Conservation (phyloP, 1,139 yeast species). For the Hyphopichia khmerensis region DNA sequence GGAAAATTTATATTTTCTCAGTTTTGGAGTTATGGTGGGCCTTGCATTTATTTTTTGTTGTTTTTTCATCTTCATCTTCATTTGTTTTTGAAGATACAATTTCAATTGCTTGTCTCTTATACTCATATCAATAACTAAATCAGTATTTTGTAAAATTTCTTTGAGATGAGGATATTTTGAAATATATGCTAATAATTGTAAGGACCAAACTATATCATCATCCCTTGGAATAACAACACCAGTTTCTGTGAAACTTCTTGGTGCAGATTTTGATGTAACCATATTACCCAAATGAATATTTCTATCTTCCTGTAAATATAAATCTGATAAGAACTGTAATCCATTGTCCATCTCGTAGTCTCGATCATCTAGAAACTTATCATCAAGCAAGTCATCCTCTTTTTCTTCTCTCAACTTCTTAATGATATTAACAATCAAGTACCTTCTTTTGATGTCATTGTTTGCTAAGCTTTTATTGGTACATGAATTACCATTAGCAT, state of each 20-base stretch:
- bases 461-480: constrained; percentile 12
- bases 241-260: constrained; percentile 63
- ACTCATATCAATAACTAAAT: constrained; percentile 56
- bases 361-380: constrained; percentile 27
- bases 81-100: constrained; percentile 36
- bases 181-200: constrained; percentile 87
- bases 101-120: constrained; percentile 46
- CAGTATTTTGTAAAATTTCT: constrained; percentile 70
- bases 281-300: constrained; percentile 18
- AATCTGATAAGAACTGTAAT: constrained; percentile 41
- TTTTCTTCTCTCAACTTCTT: constrained; percentile 41
- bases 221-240: constrained; percentile 84
- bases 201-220: constrained; percentile 92
- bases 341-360: constrained; percentile 48
- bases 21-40: constrained; percentile 38
- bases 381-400: constrained; percentile 36
- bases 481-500: constrained; percentile 3
- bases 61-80: constrained; percentile 33
- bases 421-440: constrained; percentile 34
- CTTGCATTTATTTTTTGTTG: constrained; percentile 29
- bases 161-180: constrained; percentile 86
- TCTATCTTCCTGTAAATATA: constrained; percentile 41
- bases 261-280: constrained; percentile 39
- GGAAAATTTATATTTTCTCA: constrained; percentile 21
- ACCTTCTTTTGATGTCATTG: constrained; percentile 37